phyloP scores from a whole-genome alignment of 2,329 filamentous ascomycete genomes.

The Rutstroemia sp. region DNA sequence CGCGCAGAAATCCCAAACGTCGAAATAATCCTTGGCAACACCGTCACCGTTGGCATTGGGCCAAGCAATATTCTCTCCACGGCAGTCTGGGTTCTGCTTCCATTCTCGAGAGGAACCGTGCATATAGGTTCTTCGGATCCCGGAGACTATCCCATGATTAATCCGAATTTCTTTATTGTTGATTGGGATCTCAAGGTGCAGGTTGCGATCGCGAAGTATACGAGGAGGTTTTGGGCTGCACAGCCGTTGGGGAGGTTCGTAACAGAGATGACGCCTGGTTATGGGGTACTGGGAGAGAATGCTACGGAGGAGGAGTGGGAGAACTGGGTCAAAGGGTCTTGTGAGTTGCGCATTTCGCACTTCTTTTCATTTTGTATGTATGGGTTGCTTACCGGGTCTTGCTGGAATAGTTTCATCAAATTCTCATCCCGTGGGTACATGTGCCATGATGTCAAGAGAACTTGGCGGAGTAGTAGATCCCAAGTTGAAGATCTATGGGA shows the following conservation, averaged over 20 bases:
- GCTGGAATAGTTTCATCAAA: slow-evolving; percentile 4
- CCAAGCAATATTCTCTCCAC: slow-evolving; percentile 30
- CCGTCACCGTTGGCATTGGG: neutral
- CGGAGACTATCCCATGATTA: slow-evolving; percentile 31
- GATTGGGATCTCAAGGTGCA: slow-evolving; percentile 34
- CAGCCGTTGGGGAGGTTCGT: neutral
- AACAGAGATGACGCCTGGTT: slow-evolving; percentile 9
- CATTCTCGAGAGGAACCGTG: slow-evolving; percentile 36
- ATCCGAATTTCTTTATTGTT: slow-evolving; percentile 37
- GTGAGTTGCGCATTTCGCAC: slow-evolving; percentile 1
- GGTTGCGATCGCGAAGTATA: slow-evolving; percentile 13
- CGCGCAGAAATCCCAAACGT: slow-evolving; percentile 35
- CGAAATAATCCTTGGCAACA: slow-evolving; percentile 36
- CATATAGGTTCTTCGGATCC: slow-evolving; percentile 35
- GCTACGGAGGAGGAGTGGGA: slow-evolving; percentile 12
- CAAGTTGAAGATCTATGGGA: slow-evolving; percentile 17
- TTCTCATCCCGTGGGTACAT: slow-evolving; percentile 17
- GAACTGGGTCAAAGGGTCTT: slow-evolving; percentile 8
- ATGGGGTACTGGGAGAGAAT: slow-evolving; percentile 5
- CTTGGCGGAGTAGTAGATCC: slow-evolving; percentile 18
- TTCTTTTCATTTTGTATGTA: neutral
- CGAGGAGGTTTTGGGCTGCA: slow-evolving; percentile 11
- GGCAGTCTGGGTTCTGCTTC: slow-evolving; percentile 34
- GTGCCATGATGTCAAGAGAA: slow-evolving; percentile 15
- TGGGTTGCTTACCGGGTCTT: neutral